These are phyloP conservation scores for Thermoascus crustaceus DNA, from an alignment of 2,329 filamentous ascomycete species.

Conservation along the genomic window DNA sequence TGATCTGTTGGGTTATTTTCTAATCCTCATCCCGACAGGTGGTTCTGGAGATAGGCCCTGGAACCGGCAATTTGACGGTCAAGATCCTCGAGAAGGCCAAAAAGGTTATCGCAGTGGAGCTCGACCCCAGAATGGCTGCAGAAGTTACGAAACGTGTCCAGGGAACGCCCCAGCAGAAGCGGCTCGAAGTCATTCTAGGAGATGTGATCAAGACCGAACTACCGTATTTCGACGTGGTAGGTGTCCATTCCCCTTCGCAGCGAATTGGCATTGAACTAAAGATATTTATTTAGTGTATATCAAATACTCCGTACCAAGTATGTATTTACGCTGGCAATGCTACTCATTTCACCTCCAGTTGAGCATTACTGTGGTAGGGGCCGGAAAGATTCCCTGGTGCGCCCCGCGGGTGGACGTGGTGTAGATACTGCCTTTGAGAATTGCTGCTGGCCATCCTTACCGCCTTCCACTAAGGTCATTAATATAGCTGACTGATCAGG, in stretches of 20 bases:
- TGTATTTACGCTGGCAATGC: no score
- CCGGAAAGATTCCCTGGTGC: no score
- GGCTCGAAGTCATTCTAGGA: constrained; percentile 79
- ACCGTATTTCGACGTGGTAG: not conserved
- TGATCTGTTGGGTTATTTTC: no score
- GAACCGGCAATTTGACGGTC: constrained; percentile 81
- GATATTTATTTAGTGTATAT: constrained; percentile 84
- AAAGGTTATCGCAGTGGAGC: constrained; percentile 75
- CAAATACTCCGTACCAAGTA: constrained; percentile 64
- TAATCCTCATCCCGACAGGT: constrained; percentile 41
- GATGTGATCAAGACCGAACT: constrained; percentile 75
- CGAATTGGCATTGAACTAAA: no score
- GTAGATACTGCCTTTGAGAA: no score
- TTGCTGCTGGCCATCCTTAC: no score
- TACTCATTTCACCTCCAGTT: no score
- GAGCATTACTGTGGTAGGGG: no score
- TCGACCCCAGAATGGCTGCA: constrained; percentile 93
- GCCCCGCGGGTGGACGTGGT: no score
- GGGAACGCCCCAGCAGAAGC: constrained; percentile 73
- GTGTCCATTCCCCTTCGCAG: no score
- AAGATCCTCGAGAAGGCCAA: constrained; percentile 82
- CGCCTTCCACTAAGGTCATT: no score
- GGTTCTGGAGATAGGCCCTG: constrained; percentile 87
- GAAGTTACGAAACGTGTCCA: constrained; percentile 92
- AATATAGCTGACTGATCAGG: not conserved